phyloP scores from a whole-genome alignment of 2,329 filamentous ascomycete species.

The Aspergillus glaucus region DNA sequence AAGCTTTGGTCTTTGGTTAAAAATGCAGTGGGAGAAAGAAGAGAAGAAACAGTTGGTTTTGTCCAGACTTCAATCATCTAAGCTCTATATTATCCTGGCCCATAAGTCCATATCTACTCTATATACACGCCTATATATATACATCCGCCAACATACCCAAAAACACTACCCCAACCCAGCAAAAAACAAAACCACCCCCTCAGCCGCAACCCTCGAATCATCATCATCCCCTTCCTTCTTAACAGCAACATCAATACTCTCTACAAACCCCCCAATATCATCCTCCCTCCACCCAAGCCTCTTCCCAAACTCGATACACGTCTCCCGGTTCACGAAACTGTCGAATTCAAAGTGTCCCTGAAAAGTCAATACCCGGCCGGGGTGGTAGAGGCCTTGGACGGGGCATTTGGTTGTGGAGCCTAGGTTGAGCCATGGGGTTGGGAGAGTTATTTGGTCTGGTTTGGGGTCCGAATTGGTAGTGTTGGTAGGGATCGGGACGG shows the following conservation, averaged over 20 bases:
- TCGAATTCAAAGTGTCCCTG: conserved; percentile 31
- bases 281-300: conserved; percentile 16
- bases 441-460: conserved; percentile 7
- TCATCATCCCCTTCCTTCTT: conserved; percentile 18
- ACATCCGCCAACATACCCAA: background rate
- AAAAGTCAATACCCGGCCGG: conserved; percentile 22
- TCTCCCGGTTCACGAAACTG: conserved; percentile 18
- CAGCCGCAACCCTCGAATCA: conserved; percentile 27
- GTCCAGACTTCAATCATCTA: too few relatives aligned
- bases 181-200: conserved; percentile 28
- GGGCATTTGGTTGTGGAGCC: conserved; percentile 20
- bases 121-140: too few relatives aligned
- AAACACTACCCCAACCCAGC: conserved; percentile 5
- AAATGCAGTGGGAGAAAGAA: too few relatives aligned
- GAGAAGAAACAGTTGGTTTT: too few relatives aligned
- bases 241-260: conserved; percentile 14
- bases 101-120: too few relatives aligned
- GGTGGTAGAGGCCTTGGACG: conserved; percentile 26
- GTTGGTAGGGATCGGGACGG: background rate
- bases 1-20: too few relatives aligned
- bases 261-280: conserved; percentile 11
- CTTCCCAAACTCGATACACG: conserved; percentile 17
- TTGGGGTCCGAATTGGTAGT: background rate
- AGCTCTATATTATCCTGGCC: too few relatives aligned
- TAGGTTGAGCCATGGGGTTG: conserved; percentile 24